These are phyloP conservation scores for cucumber (Cucumis sativus) DNA, from an alignment of 306 rosid species.

Conservation along the genomic window Cucumber_9930_V3 NC_026661.2:4392001-4392500, in stretches of 20 bases:
- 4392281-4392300: slow-evolving; percentile 7
- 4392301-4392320: slow-evolving; percentile 6
- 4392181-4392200: slow-evolving; percentile 39
- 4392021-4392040: background rate
- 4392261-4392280: slow-evolving; percentile 7
- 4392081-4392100: background rate
- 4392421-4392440: background rate
- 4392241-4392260: slow-evolving; percentile 10
- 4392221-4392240: slow-evolving; percentile 22
- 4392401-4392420: slow-evolving; percentile 33
- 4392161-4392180: slow-evolving; percentile 53
- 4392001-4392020: background rate
- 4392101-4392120: slow-evolving; percentile 67
- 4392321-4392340: slow-evolving; percentile 23
- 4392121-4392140: slow-evolving; percentile 79
- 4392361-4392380: slow-evolving; percentile 43
- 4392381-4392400: slow-evolving; percentile 17
- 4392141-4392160: slow-evolving; percentile 54
- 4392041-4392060: background rate
- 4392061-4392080: background rate
- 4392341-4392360: slow-evolving; percentile 66
- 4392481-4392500: background rate
- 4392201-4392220: slow-evolving; percentile 97
- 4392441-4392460: background rate
- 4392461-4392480: background rate